A percentile compares a stretch with the other conserved stretches of the same genome.
These are phyloP conservation scores for Podaxis sp. DNA, from an alignment of 768 basidiomycete genomes.

Conservation along the genomic window DNA sequence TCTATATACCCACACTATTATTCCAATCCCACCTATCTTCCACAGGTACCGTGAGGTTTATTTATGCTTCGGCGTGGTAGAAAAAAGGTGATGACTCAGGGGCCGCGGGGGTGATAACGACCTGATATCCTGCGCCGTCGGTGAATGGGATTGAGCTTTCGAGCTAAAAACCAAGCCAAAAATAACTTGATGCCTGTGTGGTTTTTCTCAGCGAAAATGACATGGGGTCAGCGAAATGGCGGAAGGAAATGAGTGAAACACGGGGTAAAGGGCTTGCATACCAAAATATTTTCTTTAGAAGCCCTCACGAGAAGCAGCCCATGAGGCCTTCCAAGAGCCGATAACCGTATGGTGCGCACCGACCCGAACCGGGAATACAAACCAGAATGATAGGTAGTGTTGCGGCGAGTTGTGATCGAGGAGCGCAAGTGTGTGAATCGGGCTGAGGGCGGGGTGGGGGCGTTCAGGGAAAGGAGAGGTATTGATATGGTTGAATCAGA, in stretches of 20 bases:
- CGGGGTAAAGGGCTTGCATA: constrained; percentile 4
- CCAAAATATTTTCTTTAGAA: not conserved
- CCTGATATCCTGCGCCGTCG: not conserved
- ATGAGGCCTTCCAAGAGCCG: constrained; percentile 3
- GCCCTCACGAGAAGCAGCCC: not conserved
- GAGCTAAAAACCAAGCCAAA: not conserved
- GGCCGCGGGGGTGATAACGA: not conserved
- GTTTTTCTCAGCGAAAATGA: constrained; percentile 6
- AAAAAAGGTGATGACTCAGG: not conserved
- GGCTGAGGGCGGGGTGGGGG: not conserved
- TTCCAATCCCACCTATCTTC: not conserved
- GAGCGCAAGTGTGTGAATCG: not conserved
- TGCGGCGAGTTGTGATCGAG: not conserved
- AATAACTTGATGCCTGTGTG: not conserved
- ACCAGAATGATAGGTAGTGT: not conserved
- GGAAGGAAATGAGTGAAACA: not conserved
- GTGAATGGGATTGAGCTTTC: not conserved
- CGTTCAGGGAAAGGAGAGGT: not conserved
- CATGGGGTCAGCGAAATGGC: constrained; percentile 7
- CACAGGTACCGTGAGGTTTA: not conserved
- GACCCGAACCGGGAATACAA: constrained; percentile 1
- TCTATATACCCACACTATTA: constrained; percentile 7
- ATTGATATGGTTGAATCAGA: not conserved
- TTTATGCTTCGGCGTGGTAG: not conserved
- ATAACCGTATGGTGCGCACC: not conserved